Evolutionary conservation across 352 stramenopile genomes (phyloP).

Genomic region (Pythium angustatum): DNA sequence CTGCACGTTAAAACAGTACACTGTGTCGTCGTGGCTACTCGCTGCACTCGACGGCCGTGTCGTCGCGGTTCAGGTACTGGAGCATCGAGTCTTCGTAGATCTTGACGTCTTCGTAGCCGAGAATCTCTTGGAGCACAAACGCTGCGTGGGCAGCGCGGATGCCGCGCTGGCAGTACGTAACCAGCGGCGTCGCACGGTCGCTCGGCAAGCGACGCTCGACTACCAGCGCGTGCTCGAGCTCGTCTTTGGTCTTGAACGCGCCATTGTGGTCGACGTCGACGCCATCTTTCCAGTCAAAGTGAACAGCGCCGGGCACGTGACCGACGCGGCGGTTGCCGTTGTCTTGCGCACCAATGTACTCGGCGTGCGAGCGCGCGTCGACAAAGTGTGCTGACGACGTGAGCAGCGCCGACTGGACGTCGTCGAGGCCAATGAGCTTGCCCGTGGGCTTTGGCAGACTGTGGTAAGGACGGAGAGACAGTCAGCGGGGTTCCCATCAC

Average conservation of each 20-base stretch:
- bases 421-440: slow-evolving; percentile 35
- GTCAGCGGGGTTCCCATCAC: too few species aligned
- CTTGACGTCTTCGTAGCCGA: slow-evolving; percentile 49
- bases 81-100: slow-evolving; percentile 82
- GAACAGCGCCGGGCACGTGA: slow-evolving; percentile 65
- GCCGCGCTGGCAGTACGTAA: slow-evolving; percentile 76
- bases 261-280: slow-evolving; percentile 50
- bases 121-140: slow-evolving; percentile 70
- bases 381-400: slow-evolving; percentile 34
- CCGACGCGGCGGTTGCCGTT: slow-evolving; percentile 46
- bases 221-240: slow-evolving; percentile 52
- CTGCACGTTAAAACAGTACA: background rate
- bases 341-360: slow-evolving; percentile 39
- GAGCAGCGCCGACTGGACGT: slow-evolving; percentile 34
- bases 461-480: too few species aligned
- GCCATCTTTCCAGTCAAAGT: slow-evolving; percentile 73
- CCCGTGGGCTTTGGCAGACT: slow-evolving; percentile 32
- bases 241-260: slow-evolving; percentile 58
- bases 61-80: slow-evolving; percentile 74
- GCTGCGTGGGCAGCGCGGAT: slow-evolving; percentile 70
- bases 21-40: slow-evolving; percentile 12
- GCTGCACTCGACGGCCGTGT: slow-evolving; percentile 52
- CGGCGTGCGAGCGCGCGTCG: slow-evolving; percentile 39
- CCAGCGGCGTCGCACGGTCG: slow-evolving; percentile 42
- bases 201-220: slow-evolving; percentile 41